Percentiles rank a stretch among this genome's conserved stretches.
Evolutionary conservation across 2,329 filamentous ascomycete species (phyloP).

Genomic region (Geoglossum cookeanum): DNA sequence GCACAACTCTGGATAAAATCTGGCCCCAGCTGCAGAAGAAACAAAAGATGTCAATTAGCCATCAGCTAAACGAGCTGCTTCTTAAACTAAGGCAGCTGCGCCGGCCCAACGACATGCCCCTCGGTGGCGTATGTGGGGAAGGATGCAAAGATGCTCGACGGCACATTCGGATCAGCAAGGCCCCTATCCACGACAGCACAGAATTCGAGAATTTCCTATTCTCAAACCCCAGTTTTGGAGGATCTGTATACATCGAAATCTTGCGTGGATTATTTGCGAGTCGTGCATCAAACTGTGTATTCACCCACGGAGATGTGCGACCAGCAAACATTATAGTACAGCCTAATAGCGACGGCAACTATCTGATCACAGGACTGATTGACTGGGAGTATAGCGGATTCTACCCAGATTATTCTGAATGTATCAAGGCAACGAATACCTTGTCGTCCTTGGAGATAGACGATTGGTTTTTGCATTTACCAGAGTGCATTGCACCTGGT

Average conservation of each 20-base stretch:
- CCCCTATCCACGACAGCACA: slow-evolving; percentile 8
- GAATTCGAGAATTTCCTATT: slow-evolving; percentile 13
- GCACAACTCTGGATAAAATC: not conserved
- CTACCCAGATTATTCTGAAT: slow-evolving; percentile 15
- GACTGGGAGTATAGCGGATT: slow-evolving; percentile 16
- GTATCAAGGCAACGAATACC: slow-evolving; percentile 12
- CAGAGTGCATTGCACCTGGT: slow-evolving; percentile 11
- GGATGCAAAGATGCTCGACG: slow-evolving; percentile 13
- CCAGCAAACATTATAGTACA: slow-evolving; percentile 14
- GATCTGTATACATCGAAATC: slow-evolving; percentile 1
- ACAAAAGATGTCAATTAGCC: not conserved
- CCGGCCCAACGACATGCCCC: not conserved
- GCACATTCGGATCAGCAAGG: slow-evolving; percentile 10
- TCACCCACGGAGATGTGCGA: slow-evolving; percentile 14
- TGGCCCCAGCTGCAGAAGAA: not conserved
- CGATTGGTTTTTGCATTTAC: slow-evolving; percentile 14
- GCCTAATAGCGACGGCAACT: slow-evolving; percentile 8
- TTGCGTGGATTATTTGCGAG: slow-evolving; percentile 7
- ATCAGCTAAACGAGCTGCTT: not conserved
- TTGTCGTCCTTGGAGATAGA: slow-evolving; percentile 10
- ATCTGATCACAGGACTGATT: slow-evolving; percentile 11
- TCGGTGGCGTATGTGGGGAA: slow-evolving; percentile 13
- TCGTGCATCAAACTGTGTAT: slow-evolving; percentile 8
- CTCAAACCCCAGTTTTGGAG: slow-evolving; percentile 7
- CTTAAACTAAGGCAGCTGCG: too few relatives aligned